Evolutionary conservation across 306 rosid genomes (phyloP), one percentile per base, ranked within the genome.

Genomic region (Glycyrrhiza uralensis): DNA sequence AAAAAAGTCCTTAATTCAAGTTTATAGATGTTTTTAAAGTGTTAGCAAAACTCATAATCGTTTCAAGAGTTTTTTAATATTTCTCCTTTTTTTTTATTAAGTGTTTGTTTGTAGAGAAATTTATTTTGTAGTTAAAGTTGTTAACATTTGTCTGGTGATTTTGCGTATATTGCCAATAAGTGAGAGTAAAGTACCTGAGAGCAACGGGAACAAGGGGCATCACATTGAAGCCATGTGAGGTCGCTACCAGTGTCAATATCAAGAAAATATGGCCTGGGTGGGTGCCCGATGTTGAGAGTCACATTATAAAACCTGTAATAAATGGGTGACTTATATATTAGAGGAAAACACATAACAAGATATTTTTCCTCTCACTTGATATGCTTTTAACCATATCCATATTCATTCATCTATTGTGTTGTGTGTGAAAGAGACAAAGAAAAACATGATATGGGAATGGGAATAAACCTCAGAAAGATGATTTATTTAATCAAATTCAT

Each of bases 181-280:
- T 60, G 8, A 57, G 17, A 52, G 33, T 9, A 4, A 23, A 47
- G 17, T 35, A 90, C 98, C 96, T 87, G 89, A 42, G 90, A 79
- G 78, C 98, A 93, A 7, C 20, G 85, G n/a, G 82, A 69, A 68
- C 98, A 88, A 46, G 98, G 96, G 38, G 96, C 96, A 69, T 90
- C 96, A 71, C 98, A 93, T 80, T 90, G 98, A 79, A 93, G 97
- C 98, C 98, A 93, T 51, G 98, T 88, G 72, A 93, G 93, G 83
- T 93, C 98, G 74, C 98, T 93, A 12, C 98, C 98, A 0, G 97
- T 93, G 82, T 93, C 98, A 32, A 95, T 90, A 71, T 93, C 98
- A 45, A 93, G 85, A 86, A 82, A 93, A 80, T 90, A 93, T 5
- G 97, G 98, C 85, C 80, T 90, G 2, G 98, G 84, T 64, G 98